Evolutionary conservation across 78 protist species (phyloP).

Genomic region (Dictyostelium discoideum): DNA sequence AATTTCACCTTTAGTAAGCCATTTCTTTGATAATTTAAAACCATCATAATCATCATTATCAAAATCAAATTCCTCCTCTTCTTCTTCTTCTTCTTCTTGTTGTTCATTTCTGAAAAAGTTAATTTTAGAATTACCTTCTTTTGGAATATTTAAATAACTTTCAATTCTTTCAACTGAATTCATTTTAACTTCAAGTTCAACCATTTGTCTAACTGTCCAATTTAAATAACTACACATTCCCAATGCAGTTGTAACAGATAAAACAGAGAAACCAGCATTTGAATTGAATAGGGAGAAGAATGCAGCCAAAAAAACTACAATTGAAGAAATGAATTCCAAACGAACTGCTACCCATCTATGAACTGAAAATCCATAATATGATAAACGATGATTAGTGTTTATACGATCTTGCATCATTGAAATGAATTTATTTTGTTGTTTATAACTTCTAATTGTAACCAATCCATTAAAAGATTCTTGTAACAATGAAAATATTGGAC

Average conservation of each 20-base stretch:
- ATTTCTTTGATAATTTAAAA: background rate
- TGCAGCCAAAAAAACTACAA: slow-evolving; percentile 49
- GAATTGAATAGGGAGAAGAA: slow-evolving; percentile 10
- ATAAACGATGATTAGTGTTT: slow-evolving; percentile 55
- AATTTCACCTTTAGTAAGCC: background rate
- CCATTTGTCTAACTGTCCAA: background rate
- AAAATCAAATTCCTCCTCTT: background rate
- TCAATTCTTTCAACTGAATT: slow-evolving; percentile 67
- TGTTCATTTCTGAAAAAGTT: background rate
- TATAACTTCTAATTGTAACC: slow-evolving; percentile 90
- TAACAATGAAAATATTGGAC: slow-evolving; percentile 90
- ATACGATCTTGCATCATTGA: background rate
- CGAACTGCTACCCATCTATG: slow-evolving; percentile 89
- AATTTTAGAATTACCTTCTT: slow-evolving; percentile 60
- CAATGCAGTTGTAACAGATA: slow-evolving; percentile 54
- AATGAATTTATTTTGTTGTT: background rate
- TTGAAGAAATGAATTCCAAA: slow-evolving; percentile 74
- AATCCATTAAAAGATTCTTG: slow-evolving; percentile 90
- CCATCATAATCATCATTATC: background rate
- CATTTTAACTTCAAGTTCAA: slow-evolving; percentile 87
- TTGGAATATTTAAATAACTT: background rate
- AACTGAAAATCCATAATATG: slow-evolving; percentile 8
- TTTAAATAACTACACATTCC: slow-evolving; percentile 37
- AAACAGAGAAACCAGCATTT: slow-evolving; percentile 71
- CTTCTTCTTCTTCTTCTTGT: background rate